These are phyloP conservation scores for Fusarium sp. DNA, from an alignment of 2,329 filamentous ascomycete species.

Conservation along the genomic window DNA sequence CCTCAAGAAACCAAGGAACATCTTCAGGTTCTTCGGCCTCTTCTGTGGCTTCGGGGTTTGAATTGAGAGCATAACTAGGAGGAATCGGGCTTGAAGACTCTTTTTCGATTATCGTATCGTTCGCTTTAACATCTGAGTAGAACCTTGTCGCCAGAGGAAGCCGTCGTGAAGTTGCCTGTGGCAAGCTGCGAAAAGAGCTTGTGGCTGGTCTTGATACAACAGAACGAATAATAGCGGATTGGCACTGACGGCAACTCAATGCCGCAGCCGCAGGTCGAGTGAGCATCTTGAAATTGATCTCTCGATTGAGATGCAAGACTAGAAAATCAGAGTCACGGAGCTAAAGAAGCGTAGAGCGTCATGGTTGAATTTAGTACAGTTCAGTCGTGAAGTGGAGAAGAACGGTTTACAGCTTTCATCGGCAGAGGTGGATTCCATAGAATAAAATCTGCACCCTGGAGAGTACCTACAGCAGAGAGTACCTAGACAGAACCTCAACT, in stretches of 20 bases:
- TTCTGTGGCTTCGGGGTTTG: constrained; percentile 47
- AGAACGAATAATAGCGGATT: constrained; percentile 44
- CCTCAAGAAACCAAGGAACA: constrained; percentile 88
- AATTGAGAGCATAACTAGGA: constrained; percentile 16
- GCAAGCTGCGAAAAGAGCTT: constrained; percentile 37
- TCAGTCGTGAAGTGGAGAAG: constrained; percentile 26
- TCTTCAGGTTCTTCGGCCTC: constrained; percentile 46
- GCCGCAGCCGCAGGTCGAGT: constrained; percentile 44
- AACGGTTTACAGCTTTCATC: neutral
- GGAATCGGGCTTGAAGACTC: constrained; percentile 21
- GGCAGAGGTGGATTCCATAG: neutral
- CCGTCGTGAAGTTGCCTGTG: constrained; percentile 27
- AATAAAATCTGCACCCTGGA: neutral
- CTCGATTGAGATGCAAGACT: neutral
- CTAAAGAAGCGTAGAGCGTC: constrained; percentile 4
- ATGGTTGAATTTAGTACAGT: constrained; percentile 12
- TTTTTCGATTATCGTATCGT: constrained; percentile 27
- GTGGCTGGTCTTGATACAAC: constrained; percentile 38
- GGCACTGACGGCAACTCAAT: constrained; percentile 47
- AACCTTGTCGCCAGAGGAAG: constrained; percentile 37
- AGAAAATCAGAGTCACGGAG: constrained; percentile 2
- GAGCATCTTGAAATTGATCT: constrained; percentile 40
- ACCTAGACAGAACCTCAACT: neutral
- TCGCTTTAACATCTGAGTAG: constrained; percentile 33
- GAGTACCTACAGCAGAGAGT: neutral